Base-by-base conservation (phyloP, 2,329 filamentous ascomycete genomes). In the Raffaelea deltoideospora region DNA sequence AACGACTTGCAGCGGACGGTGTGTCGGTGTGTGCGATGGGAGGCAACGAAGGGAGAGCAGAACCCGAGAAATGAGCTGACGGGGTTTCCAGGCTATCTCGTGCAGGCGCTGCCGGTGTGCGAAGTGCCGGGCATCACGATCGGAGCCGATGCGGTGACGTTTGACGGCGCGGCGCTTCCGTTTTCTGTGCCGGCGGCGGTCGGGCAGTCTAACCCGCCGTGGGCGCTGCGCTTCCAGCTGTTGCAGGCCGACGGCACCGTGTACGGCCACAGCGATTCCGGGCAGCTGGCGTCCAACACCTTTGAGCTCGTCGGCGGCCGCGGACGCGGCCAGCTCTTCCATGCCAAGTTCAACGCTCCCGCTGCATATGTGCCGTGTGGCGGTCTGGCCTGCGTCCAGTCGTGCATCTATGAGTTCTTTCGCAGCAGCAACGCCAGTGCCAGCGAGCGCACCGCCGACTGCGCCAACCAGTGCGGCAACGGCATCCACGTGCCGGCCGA, bases 351-450 rank as follows among this genome's bases (percentile, higher is more conserved):
- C 17, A 13, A 30, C 9, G 37, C 33, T 8, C 37, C 37, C 2
- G 33, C 34, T 3, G 37, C 21, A 6, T 39, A 39, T 20, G 30
- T 39, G 20, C 30, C 37, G 11, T 39, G 37, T 11, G 20, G n/a
- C 10, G 22, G 22, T 9, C 24, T 36, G 18, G 24, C 29, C 11
- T 39, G 37, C 26, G 34, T 39, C 33, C 21, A 30, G 15, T 19
- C 11, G 24, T 39, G 37, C 30, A 33, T 39, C n/a, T 19, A n/a
- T 14, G n/a, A 19, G 9, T 19, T 36, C 13, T 39, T 33, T 24
- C 29, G 37, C 24, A 30, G 14, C 18, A 35, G 24, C 29, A 5
- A 19, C 15, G n/a, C 37, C 14, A 30, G 8, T 13, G 29, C 17
- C n/a, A 36, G 23, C 20, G 20, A 19, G 11, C 28, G 18, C 21